Evolutionary conservation across 2,329 filamentous ascomycete genomes (phyloP), one percentile per base, ranked within the genome.

Genomic region (Knoxdaviesia capensis): DNA sequence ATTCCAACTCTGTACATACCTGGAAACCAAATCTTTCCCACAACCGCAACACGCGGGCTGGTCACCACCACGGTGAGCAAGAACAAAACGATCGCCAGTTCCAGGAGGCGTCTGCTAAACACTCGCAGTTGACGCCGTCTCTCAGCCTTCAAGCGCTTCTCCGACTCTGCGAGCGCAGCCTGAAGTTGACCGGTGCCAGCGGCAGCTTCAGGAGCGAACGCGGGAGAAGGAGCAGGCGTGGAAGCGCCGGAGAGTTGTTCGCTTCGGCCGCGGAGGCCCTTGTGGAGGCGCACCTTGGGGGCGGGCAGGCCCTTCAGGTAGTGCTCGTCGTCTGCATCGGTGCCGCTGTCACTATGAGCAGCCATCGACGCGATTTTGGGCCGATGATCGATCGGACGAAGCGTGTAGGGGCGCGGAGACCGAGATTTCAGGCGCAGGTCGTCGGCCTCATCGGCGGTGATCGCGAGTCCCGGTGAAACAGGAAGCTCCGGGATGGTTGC

Each of bases 291-390:
- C 6, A 69, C 50, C n/a, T 69, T 78, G 2, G 87, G 82, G 3
- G 87, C 83, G 1, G 88, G 87, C 28, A 94, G 62, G 1, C 86
- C 81, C 56, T 80, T 90, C 44, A 94, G 65, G 50, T 88, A 78
- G 48, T 87, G 81, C 57, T 96, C 88, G 61, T 96, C 88, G 52
- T 94, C 88, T 35, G 88, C 88, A 56, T 96, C 88, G 11, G 87
- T 93, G 29, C 88, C 88, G 56, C 86, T 94, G 50, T 94, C 87
- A 56, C 84, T 94, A 7, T 37, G 39, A 2, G 42, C 37, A 8
- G 42, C 41, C 2, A 36, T 39, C 8, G 32, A 20, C 11, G 39
- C 39, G 31, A 28, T 28, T 33, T 31, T 40, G 39, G 11, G 20
- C 28, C 10, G 5, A 34, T 8, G 31, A 29, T 20, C 5, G 31